phyloP scores from a whole-genome alignment of 83 land plant species.

The Picea abies region DNA sequence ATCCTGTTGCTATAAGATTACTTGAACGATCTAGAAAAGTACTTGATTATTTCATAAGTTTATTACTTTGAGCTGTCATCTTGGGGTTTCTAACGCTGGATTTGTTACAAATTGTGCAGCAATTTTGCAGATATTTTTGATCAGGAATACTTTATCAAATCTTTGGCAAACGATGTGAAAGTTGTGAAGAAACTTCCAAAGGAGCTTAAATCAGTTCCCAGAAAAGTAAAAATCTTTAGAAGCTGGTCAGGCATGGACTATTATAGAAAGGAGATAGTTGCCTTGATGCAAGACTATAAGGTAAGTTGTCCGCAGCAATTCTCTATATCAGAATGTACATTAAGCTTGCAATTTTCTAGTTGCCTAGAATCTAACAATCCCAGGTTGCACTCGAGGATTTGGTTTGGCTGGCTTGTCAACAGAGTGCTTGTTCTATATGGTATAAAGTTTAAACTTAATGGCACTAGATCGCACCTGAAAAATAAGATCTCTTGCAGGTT shows the following conservation, averaged over 20 bases:
- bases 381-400: not conserved
- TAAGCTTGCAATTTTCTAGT: not conserved
- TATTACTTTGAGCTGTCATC: no score
- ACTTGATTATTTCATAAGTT: no score
- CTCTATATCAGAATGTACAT: not conserved
- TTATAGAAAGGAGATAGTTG: conserved; percentile 42
- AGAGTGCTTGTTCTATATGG: not conserved
- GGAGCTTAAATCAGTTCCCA: conserved; percentile 32
- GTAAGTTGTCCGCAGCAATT: conserved; percentile 10
- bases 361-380: no score
- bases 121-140: conserved; percentile 55
- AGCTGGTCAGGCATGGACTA: conserved; percentile 51
- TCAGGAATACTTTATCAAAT: conserved; percentile 45
- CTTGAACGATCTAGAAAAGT: conserved; percentile 7
- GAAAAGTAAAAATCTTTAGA: conserved; percentile 38
- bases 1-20: not conserved
- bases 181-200: conserved; percentile 43
- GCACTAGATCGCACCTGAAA: no score
- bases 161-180: conserved; percentile 35
- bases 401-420: not conserved
- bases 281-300: conserved; percentile 37
- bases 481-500: conserved; percentile 3
- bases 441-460: no score
- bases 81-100: no score
- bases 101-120: conserved; percentile 16